phyloP scores from a whole-genome alignment of 768 basidiomycete genomes.

The Collybia sp. region DNA sequence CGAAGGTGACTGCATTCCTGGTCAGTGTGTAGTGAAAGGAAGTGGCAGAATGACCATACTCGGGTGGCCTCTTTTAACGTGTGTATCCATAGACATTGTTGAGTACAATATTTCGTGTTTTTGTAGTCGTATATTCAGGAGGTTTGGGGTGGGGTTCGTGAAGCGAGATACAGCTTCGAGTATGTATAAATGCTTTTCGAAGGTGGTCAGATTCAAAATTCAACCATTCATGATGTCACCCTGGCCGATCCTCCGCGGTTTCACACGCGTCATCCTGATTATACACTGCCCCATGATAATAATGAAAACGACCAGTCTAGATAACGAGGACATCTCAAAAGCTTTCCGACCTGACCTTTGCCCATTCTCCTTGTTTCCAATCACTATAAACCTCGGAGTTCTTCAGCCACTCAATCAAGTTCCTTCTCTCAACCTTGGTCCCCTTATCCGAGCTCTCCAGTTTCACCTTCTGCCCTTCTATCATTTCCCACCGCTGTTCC shows the following conservation, averaged over 20 bases:
- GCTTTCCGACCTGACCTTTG: slow-evolving; percentile 2
- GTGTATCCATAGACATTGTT: not conserved
- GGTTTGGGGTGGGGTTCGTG: too few species aligned
- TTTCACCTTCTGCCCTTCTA: slow-evolving; percentile 70
- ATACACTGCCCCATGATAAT: too few species aligned
- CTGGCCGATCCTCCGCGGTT: not conserved
- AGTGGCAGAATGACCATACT: slow-evolving; percentile 33
- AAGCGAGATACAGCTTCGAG: not conserved
- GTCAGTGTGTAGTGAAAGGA: slow-evolving; percentile 4
- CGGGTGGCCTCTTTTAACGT: slow-evolving; percentile 49
- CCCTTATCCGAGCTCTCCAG: slow-evolving; percentile 60
- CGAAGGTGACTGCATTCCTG: slow-evolving; percentile 38
- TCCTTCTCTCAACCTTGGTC: slow-evolving; percentile 53
- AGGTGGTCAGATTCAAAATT: not conserved
- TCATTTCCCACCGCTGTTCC: slow-evolving; percentile 80
- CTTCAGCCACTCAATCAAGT: slow-evolving; percentile 63
- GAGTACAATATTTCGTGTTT: too few species aligned
- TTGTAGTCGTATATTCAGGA: too few species aligned
- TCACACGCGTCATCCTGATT: not conserved
- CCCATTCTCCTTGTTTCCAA: slow-evolving; percentile 30
- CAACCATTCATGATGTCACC: not conserved
- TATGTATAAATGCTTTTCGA: not conserved
- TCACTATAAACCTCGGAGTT: slow-evolving; percentile 38
- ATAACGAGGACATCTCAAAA: too few species aligned
- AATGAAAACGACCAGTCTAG: too few species aligned